Percentiles rank a stretch among this genome's conserved stretches.
Evolutionary conservation across 2,329 filamentous ascomycete genomes (phyloP).

Genomic region (Fusarium sp.): DNA sequence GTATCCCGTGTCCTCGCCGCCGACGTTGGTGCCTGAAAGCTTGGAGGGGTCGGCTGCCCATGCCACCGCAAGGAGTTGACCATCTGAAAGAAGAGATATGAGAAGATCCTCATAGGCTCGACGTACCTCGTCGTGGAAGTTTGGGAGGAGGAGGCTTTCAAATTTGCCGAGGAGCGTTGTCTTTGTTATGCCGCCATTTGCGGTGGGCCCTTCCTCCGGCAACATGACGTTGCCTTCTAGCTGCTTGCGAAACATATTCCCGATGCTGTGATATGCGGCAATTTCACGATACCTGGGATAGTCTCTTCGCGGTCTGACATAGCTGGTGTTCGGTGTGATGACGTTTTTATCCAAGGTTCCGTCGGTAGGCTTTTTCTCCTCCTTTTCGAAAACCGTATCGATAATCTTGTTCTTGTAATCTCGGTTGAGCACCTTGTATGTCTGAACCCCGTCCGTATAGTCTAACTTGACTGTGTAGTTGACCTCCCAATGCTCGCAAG

Average conservation of each 20-base stretch:
- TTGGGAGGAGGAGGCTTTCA: conserved; percentile 13
- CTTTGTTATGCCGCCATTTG: conserved; percentile 4
- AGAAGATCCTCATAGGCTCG: conserved; percentile 30
- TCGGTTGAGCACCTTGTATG: not conserved
- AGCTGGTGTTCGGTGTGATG: not conserved
- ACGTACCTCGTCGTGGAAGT: conserved; percentile 14
- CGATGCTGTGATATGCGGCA: not conserved
- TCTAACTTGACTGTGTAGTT: not conserved
- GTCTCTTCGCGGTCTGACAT: not conserved
- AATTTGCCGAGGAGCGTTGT: conserved; percentile 28
- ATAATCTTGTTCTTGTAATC: not conserved
- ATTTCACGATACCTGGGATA: not conserved
- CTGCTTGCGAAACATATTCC: not conserved
- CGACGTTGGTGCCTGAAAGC: conserved; percentile 8
- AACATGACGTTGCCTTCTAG: conserved; percentile 5
- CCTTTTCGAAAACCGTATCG: not conserved
- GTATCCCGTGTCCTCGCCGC: conserved; percentile 11
- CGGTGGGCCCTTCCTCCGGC: not conserved
- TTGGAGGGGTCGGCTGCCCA: conserved; percentile 33
- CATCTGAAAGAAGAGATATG: conserved; percentile 34
- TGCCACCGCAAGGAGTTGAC: conserved; percentile 34
- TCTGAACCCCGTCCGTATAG: not conserved
- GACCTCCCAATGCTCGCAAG: not conserved
- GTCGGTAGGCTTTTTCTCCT: not conserved
- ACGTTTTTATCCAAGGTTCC: not conserved